Evolutionary conservation across 768 basidiomycete species (phyloP).

Genomic region (Pleurotus pulmonarius): DNA sequence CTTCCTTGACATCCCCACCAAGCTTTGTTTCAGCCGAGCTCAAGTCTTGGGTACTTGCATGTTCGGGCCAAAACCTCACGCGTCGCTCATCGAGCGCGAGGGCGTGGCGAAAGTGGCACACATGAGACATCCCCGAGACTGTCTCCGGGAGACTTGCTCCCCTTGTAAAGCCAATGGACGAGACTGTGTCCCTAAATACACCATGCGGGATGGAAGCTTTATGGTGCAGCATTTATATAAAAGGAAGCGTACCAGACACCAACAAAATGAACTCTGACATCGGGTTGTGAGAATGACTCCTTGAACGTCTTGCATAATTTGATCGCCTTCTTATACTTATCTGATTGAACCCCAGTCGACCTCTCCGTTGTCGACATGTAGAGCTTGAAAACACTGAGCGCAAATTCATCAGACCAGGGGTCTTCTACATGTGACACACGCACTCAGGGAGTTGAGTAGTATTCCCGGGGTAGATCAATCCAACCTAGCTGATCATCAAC

Average conservation of each 20-base stretch:
- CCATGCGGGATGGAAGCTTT: too few species aligned
- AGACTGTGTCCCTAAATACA: constrained; percentile 50
- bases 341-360: background rate
- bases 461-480: constrained; percentile 36
- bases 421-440: too few species aligned
- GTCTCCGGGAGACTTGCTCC: constrained; percentile 26
- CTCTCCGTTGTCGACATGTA: constrained; percentile 17
- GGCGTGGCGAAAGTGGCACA: constrained; percentile 42
- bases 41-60: too few species aligned
- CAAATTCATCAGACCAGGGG: too few species aligned
- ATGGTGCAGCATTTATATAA: too few species aligned
- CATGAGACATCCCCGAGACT: constrained; percentile 20
- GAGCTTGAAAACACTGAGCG: too few species aligned
- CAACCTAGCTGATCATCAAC: too few species aligned
- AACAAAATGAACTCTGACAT: constrained; percentile 38
- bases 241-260: constrained; percentile 46
- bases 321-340: background rate
- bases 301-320: constrained; percentile 13
- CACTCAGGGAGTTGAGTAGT: constrained; percentile 37
- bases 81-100: constrained; percentile 44
- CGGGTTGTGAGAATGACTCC: constrained; percentile 14
- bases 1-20: constrained; percentile 20
- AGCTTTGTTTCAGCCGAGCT: too few species aligned
- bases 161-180: constrained; percentile 34
- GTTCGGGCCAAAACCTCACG: constrained; percentile 37